phyloP scores from a whole-genome alignment of 345 rosid species.

The Brassica incana region DNA sequence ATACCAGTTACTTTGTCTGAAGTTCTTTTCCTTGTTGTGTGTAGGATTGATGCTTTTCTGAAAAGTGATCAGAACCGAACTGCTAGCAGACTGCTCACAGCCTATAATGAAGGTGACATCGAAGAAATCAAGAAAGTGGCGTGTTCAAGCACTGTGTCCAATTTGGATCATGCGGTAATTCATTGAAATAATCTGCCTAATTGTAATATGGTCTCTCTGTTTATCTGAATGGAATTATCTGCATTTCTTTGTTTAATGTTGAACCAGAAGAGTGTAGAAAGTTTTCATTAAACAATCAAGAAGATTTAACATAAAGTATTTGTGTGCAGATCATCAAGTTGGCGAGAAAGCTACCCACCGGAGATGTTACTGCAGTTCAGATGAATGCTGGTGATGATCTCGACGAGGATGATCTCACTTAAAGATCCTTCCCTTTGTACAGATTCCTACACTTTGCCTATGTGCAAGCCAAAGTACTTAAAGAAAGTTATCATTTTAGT shows the following conservation, averaged over 20 bases:
- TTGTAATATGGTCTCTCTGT: neutral
- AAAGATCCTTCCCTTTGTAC: conserved; percentile 25
- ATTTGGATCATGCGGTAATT: conserved; percentile 78
- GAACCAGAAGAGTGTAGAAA: neutral
- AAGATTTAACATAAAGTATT: conserved; percentile 7
- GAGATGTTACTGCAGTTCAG: conserved; percentile 64
- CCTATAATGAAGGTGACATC: conserved; percentile 76
- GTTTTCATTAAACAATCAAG: neutral
- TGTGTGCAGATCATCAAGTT: conserved; percentile 70
- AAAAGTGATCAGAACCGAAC: conserved; percentile 82
- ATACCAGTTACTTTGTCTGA: too few relatives aligned
- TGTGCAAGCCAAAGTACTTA: conserved; percentile 3
- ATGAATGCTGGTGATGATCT: conserved; percentile 52
- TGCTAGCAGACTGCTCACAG: conserved; percentile 79
- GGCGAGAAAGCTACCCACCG: conserved; percentile 93
- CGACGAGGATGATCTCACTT: conserved; percentile 94
- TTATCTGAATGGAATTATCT: too few relatives aligned
- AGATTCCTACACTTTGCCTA: conserved; percentile 20
- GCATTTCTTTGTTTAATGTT: conserved; percentile 7
- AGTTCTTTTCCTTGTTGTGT: conserved; percentile 2
- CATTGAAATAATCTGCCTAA: neutral
- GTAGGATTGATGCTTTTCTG: conserved; percentile 82
- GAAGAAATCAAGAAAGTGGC: conserved; percentile 90
- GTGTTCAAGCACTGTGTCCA: conserved; percentile 67
- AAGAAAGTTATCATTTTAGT: conserved; percentile 9